Evolutionary conservation across 805 yeast species (phyloP).

Genomic region (Yarrowia sp.): DNA sequence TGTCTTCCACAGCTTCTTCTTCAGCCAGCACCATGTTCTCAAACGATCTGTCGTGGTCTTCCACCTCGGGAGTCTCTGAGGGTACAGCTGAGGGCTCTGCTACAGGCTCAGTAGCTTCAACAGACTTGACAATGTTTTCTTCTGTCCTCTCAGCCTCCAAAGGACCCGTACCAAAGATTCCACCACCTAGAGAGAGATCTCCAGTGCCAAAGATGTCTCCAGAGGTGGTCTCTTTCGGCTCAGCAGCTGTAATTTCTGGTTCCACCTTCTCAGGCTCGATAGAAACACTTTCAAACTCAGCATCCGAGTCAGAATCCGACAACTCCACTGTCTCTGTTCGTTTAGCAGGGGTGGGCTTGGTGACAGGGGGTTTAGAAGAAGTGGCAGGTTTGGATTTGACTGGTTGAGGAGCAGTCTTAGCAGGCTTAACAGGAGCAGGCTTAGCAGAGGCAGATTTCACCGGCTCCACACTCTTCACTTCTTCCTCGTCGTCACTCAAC

Average conservation of each 20-base stretch:
- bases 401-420: background rate
- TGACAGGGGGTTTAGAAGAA: too few species aligned
- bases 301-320: conserved; percentile 13
- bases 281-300: conserved; percentile 17
- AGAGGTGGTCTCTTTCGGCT: too few species aligned
- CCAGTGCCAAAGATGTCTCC: conserved; percentile 10
- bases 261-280: conserved; percentile 1
- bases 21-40: conserved; percentile 18
- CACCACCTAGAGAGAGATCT: background rate
- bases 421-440: background rate
- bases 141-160: background rate
- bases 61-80: background rate
- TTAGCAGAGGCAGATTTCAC: background rate
- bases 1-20: conserved; percentile 38
- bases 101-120: background rate
- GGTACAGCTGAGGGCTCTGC: too few species aligned
- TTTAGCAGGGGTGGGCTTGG: background rate
- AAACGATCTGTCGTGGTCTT: conserved; percentile 3
- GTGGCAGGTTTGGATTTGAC: background rate
- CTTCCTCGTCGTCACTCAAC: conserved; percentile 20
- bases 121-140: conserved; percentile 6
- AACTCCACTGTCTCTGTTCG: background rate
- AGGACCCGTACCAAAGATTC: conserved; percentile 11
- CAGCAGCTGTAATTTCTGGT: too few species aligned
- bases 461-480: background rate